Percentiles rank a stretch among this genome's conserved stretches.
Evolutionary conservation across 139 green algal genomes (phyloP).

Genomic region (Coccomyxa sp.): DNA sequence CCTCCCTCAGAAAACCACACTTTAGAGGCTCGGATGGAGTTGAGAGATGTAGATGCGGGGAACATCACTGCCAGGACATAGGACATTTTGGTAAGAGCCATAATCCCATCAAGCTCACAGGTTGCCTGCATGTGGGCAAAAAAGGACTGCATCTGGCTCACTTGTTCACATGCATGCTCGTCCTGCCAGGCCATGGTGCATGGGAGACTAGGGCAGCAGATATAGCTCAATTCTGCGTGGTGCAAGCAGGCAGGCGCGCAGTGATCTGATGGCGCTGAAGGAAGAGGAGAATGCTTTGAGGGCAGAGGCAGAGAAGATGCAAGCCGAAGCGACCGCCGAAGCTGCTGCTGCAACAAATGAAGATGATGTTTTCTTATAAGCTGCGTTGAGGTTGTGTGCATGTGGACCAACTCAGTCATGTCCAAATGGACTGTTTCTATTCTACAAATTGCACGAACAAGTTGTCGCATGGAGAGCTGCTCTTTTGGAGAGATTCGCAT

Average conservation of each 20-base stretch:
- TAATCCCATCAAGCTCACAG: not conserved
- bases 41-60: not conserved
- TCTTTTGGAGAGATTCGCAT: too few relatives aligned
- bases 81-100: not conserved
- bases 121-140: not conserved
- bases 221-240: not conserved
- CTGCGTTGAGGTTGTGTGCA: too few relatives aligned
- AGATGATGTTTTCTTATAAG: too few relatives aligned
- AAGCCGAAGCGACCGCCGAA: not conserved
- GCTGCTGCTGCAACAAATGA: not conserved
- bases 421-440: too few relatives aligned
- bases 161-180: not conserved
- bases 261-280: conserved; percentile 34
- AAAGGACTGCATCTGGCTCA: too few relatives aligned
- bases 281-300: conserved; percentile 12
- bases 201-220: not conserved
- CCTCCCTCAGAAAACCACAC: not conserved
- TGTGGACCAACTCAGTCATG: too few relatives aligned
- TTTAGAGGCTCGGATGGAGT: not conserved
- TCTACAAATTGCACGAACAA: too few relatives aligned
- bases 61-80: not conserved
- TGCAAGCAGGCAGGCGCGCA: conserved; percentile 28
- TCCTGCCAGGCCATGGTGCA: not conserved
- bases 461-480: too few relatives aligned
- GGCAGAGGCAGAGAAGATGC: conserved; percentile 7